Base-by-base conservation (phyloP, 257 asterid species). In the Plantago major region DNA sequence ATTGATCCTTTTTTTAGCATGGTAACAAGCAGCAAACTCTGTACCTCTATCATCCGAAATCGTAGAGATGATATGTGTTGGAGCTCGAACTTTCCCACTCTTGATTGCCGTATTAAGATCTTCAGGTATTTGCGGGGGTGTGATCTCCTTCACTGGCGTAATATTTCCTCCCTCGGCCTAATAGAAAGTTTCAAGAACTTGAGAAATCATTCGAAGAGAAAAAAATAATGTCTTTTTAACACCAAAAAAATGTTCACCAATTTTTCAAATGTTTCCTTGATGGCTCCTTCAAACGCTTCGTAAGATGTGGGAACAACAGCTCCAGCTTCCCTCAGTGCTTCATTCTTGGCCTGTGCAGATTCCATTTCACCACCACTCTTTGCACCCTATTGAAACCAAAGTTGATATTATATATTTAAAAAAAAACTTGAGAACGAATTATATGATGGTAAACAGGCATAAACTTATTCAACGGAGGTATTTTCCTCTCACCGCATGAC, bases 341-440 rank as follows among this genome's bases (percentile, higher is more conserved):
- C 82, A 74, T 89, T 93, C 81, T 93, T 93, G 67, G 90, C 99
- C 80, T 93, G 99, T 22, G 99, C 99, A 62, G 99, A 93, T 76
- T 93, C 99, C 95, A 93, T 65, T 65, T 93, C 99, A 49, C 95
- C 96, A 59, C 99, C 99, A 82, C 99, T 93, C 81, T 93, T 93
- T 65, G 99, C 99, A 46, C 99, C 99, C 99, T 93, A 68, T 17
- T 55, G 44, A 40, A 52, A 60, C 46, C 50, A 63, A 64, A 44
- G 63, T 53, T 57, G 51, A 65, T 72, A 33, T n/a, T 7, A 26
- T 50, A 16, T 26, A 53, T 18, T n/a, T n/a, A n/a, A 51, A 19
- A 9, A 10, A 51, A 2, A 18, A 53, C 38, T 3, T 18, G 26
- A 22, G 26, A 22, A 22, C 26, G 38, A 52, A 22, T 38, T 52